These are phyloP conservation scores for Volvariella volvacea DNA, from an alignment of 1,284 basidiomycete species.

Conservation along the genomic window DNA sequence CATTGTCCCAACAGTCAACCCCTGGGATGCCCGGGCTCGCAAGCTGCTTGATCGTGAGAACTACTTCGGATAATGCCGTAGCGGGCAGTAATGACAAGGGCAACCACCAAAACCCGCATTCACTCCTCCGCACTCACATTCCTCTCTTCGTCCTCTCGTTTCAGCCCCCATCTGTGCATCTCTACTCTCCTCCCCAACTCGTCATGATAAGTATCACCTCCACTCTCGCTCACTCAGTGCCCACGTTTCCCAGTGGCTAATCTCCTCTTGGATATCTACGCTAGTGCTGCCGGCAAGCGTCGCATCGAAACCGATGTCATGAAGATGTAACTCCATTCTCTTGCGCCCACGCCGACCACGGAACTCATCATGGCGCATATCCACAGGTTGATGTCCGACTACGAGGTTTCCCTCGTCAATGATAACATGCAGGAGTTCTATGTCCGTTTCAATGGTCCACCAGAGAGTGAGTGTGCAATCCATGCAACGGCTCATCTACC, in stretches of 20 bases:
- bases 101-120: no score
- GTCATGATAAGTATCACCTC: conserved; percentile 19
- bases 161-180: background rate
- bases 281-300: conserved; percentile 57
- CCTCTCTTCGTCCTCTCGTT: background rate
- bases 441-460: conserved; percentile 90
- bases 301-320: conserved; percentile 99
- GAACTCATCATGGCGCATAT: conserved; percentile 6
- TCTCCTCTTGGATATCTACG: conserved; percentile 23
- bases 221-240: background rate
- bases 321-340: conserved; percentile 71
- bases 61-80: no score
- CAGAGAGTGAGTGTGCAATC: conserved; percentile 71
- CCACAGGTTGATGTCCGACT: conserved; percentile 89
- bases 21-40: background rate
- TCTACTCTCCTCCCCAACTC: background rate
- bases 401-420: conserved; percentile 94
- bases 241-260: conserved; percentile 6
- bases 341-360: conserved; percentile 3
- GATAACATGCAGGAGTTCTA: conserved; percentile 99
- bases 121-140: no score
- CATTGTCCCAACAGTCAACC: conserved; percentile 2
- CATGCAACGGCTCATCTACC: conserved; percentile 3
- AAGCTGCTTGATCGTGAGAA: no score
- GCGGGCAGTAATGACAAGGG: no score